Evolutionary conservation across 106 monocot genomes (phyloP).

Genomic region (Dendrobium chrysotoxum): DNA sequence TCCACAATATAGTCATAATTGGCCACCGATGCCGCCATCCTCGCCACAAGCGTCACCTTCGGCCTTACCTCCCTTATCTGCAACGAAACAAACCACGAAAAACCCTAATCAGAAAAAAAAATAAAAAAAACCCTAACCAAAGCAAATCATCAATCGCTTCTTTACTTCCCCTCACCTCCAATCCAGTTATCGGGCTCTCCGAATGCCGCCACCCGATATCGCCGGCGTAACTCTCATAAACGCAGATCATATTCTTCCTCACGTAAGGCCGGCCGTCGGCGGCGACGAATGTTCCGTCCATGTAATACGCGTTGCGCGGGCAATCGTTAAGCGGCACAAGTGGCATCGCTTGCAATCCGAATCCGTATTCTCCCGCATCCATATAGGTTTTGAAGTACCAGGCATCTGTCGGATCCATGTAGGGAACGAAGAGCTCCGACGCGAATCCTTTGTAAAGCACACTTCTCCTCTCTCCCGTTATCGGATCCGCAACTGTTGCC

Average conservation of each 20-base stretch:
- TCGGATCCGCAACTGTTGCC: conserved; percentile 39
- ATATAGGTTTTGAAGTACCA: conserved; percentile 99
- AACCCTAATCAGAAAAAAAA: neutral
- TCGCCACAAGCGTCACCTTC: conserved; percentile 89
- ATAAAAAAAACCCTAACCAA: neutral
- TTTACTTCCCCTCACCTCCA: conserved; percentile 28
- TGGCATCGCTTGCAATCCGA: conserved; percentile 85
- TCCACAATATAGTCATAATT: conserved; percentile 97
- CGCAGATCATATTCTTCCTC: conserved; percentile 61
- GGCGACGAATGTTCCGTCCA: conserved; percentile 73
- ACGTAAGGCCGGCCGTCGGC: conserved; percentile 73
- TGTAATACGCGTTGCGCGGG: conserved; percentile 67
- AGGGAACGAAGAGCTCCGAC: conserved; percentile 93
- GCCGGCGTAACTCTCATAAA: conserved; percentile 76
- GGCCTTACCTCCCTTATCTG: conserved; percentile 86
- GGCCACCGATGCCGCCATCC: conserved; percentile 92
- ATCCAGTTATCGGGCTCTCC: conserved; percentile 78
- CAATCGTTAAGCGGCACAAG: conserved; percentile 90
- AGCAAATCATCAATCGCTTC: no score
- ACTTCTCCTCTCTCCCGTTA: conserved; percentile 34
- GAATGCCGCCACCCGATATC: conserved; percentile 92
- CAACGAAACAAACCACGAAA: neutral
- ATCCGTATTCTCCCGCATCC: conserved; percentile 97
- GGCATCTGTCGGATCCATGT: conserved; percentile 92
- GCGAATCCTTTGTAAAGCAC: conserved; percentile 71